Evolutionary conservation across 495 filamentous ascomycete species (phyloP), one percentile per base, ranked within the genome.

Genomic region (Daldinia loculata): DNA sequence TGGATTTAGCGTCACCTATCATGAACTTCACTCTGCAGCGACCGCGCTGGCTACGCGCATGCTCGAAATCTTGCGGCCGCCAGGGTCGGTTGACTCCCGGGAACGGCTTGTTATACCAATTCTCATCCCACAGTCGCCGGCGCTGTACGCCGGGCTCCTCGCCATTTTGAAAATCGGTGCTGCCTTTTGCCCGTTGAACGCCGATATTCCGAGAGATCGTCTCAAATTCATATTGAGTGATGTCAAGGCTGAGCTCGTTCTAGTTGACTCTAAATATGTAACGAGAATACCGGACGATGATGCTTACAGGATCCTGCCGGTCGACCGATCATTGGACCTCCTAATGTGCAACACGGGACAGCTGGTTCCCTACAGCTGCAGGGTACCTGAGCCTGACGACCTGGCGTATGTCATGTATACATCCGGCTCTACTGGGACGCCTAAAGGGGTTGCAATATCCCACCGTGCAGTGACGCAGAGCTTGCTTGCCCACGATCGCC

Each of bases 401-500:
- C 72, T 92, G 6, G 94, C 93, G 17, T 97, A 97, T 78, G 86
- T 97, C 48, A 92, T 97, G 87, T 97, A 97, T 72, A 97, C 94
- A 1, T 93, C 90, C 14, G 94, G 94, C 12, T 93, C 92, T 6
- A 97, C 93, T 0, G 94, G 94, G n/a, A 86, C 86, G 4, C 94
- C 94, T 2, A 97, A 97, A 80, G 94, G 94, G 0, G 94, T 97
- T 2, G 83, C 83, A 0, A 80, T 97, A 34, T 91, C 92, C 27
- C 94, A 97, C 80, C 77, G 82, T 11, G 91, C 94, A 15, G 93
- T 82, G 22, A 89, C 91, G 1, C 93, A 95, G 70, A 89, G 87
- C 66, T 78, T 97, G 15, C 84, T 95, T 38, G 91, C 92, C 5
- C 93, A 97, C 72, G 85, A 94, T 62, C 80, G 80, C 32, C 85